A percentile compares a stretch with the other conserved stretches of the same genome.
These are phyloP conservation scores for Nidula niveotomentosa DNA, from an alignment of 1,284 basidiomycete genomes.

Conservation along the genomic window DNA sequence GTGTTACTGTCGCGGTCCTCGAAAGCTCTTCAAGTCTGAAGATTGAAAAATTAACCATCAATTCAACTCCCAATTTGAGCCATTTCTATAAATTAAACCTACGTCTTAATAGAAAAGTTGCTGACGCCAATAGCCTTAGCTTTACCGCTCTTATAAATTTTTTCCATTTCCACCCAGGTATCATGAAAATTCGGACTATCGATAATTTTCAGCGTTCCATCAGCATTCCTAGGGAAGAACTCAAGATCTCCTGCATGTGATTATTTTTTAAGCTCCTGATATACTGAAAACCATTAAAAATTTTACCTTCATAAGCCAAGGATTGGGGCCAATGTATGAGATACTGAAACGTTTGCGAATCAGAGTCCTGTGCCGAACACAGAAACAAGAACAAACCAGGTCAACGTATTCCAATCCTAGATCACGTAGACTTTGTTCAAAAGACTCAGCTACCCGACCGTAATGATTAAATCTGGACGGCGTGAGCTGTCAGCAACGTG, in stretches of 20 bases:
- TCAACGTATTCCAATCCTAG: slow-evolving; percentile 66
- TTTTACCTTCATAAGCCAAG: slow-evolving; percentile 15
- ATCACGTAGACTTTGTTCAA: slow-evolving; percentile 52
- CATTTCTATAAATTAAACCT: slow-evolving; percentile 7
- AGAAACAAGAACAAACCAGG: slow-evolving; percentile 27
- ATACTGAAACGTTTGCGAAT: slow-evolving; percentile 29
- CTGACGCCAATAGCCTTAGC: slow-evolving; percentile 43
- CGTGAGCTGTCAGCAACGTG: not conserved
- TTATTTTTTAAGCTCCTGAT: too few relatives aligned
- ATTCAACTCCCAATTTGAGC: too few relatives aligned
- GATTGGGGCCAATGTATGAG: slow-evolving; percentile 61
- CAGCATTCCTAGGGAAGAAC: slow-evolving; percentile 10
- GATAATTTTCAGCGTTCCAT: slow-evolving; percentile 29
- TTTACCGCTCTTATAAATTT: slow-evolving; percentile 36
- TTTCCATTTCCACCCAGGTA: slow-evolving; percentile 56
- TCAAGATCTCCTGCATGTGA: not conserved
- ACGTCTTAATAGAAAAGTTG: slow-evolving; percentile 43
- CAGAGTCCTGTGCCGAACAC: slow-evolving; percentile 9
- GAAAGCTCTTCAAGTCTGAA: slow-evolving; percentile 37
- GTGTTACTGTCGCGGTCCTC: slow-evolving; percentile 30
- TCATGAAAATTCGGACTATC: slow-evolving; percentile 39
- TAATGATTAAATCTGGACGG: slow-evolving; percentile 24
- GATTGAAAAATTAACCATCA: too few relatives aligned
- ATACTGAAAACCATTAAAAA: slow-evolving; percentile 8
- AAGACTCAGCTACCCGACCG: slow-evolving; percentile 42